These are phyloP conservation scores for Secale cereale DNA, from an alignment of 176 grass and related monocot species.

Conservation along the genomic window DNA sequence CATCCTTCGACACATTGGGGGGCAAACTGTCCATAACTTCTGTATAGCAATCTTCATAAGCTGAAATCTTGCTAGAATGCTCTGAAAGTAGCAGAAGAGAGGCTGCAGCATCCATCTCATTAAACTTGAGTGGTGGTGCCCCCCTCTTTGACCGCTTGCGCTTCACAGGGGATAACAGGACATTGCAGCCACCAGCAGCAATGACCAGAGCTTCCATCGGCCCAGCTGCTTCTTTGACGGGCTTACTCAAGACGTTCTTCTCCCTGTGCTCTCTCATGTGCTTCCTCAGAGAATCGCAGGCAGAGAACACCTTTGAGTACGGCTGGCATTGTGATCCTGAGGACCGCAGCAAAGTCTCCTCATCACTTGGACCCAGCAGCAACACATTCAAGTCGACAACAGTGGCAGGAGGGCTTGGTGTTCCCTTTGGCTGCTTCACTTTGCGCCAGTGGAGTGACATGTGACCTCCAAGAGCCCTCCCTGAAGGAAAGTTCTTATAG, in stretches of 20 bases:
- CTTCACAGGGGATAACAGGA: constrained; percentile 19
- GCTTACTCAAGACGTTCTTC: constrained; percentile 13
- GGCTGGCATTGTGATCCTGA: background rate
- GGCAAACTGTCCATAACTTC: background rate
- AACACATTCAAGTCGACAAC: background rate
- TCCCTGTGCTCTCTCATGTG: background rate
- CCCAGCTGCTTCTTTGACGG: constrained; percentile 12
- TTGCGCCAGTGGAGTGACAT: constrained; percentile 42
- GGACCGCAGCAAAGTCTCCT: background rate
- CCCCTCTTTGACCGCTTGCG: constrained; percentile 30
- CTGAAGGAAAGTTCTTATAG: constrained; percentile 37
- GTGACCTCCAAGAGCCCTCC: constrained; percentile 51
- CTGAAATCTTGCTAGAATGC: background rate
- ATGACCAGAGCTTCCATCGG: background rate
- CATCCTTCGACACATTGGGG: constrained; percentile 1
- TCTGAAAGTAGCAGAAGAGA: constrained; percentile 29
- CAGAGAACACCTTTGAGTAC: constrained; percentile 32
- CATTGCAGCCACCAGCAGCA: background rate
- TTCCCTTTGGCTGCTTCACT: constrained; percentile 11
- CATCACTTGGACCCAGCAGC: constrained; percentile 17
- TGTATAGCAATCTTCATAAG: constrained; percentile 7
- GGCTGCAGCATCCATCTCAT: constrained; percentile 32
- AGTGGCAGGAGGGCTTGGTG: background rate
- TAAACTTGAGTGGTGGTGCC: background rate
- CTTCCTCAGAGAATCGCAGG: constrained; percentile 10